Conservation (phyloP, 2,329 filamentous ascomycete species). For the Ambrosiella xylebori region DNA sequence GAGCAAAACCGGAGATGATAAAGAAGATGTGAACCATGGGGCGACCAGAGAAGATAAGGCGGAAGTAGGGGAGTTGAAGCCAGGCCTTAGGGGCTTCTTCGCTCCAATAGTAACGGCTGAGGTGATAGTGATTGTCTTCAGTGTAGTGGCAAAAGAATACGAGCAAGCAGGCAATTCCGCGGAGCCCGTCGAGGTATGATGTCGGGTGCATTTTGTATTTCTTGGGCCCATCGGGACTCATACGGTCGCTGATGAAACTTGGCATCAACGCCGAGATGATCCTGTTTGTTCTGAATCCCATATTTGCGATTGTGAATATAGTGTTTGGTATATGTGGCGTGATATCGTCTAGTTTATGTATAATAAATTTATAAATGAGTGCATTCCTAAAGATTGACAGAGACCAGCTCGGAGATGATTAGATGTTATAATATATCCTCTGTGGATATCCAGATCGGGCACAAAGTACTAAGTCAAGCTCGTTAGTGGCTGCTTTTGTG, state of each 20-base stretch:
- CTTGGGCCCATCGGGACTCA: slow-evolving; percentile 9
- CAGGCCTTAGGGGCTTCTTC: slow-evolving; percentile 21
- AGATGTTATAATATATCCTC: neutral
- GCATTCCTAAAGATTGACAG: neutral
- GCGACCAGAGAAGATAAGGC: slow-evolving; percentile 36
- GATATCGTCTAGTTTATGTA: neutral
- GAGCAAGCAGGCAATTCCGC: slow-evolving; percentile 36
- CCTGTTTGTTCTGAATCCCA: slow-evolving; percentile 7
- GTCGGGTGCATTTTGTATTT: slow-evolving; percentile 27
- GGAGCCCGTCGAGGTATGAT: slow-evolving; percentile 40
- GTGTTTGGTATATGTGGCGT: neutral
- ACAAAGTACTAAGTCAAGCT: too few relatives aligned
- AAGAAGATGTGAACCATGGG: slow-evolving; percentile 45
- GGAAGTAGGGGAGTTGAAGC: slow-evolving; percentile 35
- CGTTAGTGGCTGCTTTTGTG: neutral
- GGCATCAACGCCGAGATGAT: slow-evolving; percentile 11
- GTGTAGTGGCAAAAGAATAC: slow-evolving; percentile 39
- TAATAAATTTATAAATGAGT: neutral
- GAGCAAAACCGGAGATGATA: slow-evolving; percentile 43
- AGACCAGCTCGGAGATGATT: neutral
- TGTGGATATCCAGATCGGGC: neutral
- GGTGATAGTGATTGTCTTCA: slow-evolving; percentile 13
- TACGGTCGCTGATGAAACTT: slow-evolving; percentile 13
- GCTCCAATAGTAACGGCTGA: slow-evolving; percentile 24
- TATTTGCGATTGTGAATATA: neutral